These are phyloP conservation scores for Vaccinium corymbosum DNA, from an alignment of 148 eudicot species.

Conservation along the genomic window DNA sequence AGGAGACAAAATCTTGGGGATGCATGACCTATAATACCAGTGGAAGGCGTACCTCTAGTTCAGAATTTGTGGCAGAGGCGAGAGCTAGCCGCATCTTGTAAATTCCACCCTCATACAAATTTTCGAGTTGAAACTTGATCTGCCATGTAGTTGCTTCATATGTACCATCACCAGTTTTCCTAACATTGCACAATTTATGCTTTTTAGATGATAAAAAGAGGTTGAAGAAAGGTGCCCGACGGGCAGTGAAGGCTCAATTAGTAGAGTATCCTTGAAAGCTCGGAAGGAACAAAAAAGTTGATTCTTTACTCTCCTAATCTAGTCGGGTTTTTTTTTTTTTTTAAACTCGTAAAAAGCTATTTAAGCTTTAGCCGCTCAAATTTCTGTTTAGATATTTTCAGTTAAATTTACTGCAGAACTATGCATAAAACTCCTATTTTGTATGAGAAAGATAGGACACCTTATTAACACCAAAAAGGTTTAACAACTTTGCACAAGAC, in stretches of 20 bases:
- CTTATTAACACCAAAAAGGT: background rate
- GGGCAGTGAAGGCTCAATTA: background rate
- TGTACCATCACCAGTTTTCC: slow-evolving; percentile 36
- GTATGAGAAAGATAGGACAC: background rate
- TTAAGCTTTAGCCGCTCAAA: background rate
- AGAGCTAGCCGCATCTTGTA: slow-evolving; percentile 74
- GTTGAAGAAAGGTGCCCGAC: background rate
- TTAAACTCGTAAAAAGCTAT: background rate
- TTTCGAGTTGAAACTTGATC: slow-evolving; percentile 66
- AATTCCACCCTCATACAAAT: slow-evolving; percentile 33
- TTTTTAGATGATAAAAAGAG: background rate
- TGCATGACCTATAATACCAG: background rate
- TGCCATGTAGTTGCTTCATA: slow-evolving; percentile 83
- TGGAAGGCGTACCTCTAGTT: slow-evolving; percentile 43
- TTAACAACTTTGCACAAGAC: background rate
- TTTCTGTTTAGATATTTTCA: background rate
- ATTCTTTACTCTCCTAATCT: background rate
- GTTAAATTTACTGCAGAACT: background rate
- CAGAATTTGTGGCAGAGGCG: slow-evolving; percentile 73
- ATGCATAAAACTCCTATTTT: background rate
- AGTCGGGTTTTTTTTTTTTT: background rate
- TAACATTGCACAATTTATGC: slow-evolving; percentile 21
- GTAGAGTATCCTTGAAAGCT: background rate
- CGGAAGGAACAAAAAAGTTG: background rate
- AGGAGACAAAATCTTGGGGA: background rate